These are phyloP conservation scores for Enterospora canceri DNA, from an alignment of 371 early-diverging fungal species.

Conservation along the genomic window DNA sequence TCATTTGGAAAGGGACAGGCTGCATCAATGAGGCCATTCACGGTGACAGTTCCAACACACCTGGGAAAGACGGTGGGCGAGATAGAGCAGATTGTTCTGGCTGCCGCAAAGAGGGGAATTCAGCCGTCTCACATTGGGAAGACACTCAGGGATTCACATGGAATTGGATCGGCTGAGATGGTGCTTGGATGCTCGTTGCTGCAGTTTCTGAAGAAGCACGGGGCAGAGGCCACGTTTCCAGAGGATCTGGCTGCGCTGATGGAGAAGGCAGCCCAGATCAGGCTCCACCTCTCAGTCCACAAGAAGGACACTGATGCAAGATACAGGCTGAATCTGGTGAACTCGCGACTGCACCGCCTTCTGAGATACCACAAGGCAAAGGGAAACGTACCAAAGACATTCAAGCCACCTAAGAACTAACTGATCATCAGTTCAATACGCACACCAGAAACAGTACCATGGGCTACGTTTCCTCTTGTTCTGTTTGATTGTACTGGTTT, in stretches of 20 bases:
- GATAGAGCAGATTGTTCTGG: constrained; percentile 87
- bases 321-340: constrained; percentile 93
- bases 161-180: constrained; percentile 81
- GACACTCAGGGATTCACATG: constrained; percentile 85
- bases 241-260: constrained; percentile 96
- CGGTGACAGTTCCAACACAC: constrained; percentile 88
- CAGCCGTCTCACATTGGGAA: constrained; percentile 97
- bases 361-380: constrained; percentile 96
- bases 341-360: constrained; percentile 94
- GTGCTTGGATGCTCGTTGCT: constrained; percentile 88
- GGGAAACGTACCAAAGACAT: constrained; percentile 87
- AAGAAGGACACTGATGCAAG: constrained; percentile 95
- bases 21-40: constrained; percentile 91
- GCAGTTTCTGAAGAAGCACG: constrained; percentile 75
- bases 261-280: constrained; percentile 95
- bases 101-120: constrained; percentile 95
- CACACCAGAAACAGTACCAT: neutral
- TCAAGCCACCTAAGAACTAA: constrained; percentile 61
- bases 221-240: constrained; percentile 86
- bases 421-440: neutral
- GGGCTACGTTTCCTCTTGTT: neutral
- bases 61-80: constrained; percentile 82
- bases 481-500: neutral
- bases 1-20: constrained; percentile 79
- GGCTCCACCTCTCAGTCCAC: constrained; percentile 94